Evolutionary conservation across 129 eudicot species (phyloP).

Genomic region (Pulicaria dysenterica): DNA sequence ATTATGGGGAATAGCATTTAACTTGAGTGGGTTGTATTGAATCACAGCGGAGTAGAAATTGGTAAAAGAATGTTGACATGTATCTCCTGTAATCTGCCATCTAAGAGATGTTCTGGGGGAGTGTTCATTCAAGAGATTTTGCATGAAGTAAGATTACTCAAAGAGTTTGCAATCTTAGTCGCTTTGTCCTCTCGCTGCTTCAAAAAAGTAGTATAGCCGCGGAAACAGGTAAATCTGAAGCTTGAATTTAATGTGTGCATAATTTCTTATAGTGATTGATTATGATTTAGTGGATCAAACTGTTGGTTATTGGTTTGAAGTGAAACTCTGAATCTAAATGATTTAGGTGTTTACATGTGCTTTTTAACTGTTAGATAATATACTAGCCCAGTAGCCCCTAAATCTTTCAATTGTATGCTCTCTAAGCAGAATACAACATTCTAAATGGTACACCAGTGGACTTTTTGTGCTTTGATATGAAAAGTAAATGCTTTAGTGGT

Average conservation of each 20-base stretch:
- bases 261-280: background rate
- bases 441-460: background rate
- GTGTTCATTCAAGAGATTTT: background rate
- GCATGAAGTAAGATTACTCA: conserved; percentile 19
- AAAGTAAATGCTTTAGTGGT: too few relatives aligned
- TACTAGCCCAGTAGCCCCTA: conserved; percentile 29
- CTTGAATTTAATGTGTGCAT: conserved; percentile 11
- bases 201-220: conserved; percentile 37
- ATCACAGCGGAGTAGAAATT: too few relatives aligned
- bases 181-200: conserved; percentile 24
- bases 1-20: too few relatives aligned
- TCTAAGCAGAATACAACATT: background rate
- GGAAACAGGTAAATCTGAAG: conserved; percentile 30
- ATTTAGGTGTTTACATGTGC: background rate
- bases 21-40: too few relatives aligned
- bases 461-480: too few relatives aligned
- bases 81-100: too few relatives aligned
- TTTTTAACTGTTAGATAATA: conserved; percentile 34
- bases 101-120: too few relatives aligned
- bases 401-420: background rate
- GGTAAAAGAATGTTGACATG: too few relatives aligned
- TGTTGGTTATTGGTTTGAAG: background rate
- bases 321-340: conserved; percentile 1
- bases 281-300: conserved; percentile 1
- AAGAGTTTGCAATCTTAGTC: conserved; percentile 1